phyloP scores from a whole-genome alignment of 1,284 basidiomycete genomes.

The Sutorius eximius region DNA sequence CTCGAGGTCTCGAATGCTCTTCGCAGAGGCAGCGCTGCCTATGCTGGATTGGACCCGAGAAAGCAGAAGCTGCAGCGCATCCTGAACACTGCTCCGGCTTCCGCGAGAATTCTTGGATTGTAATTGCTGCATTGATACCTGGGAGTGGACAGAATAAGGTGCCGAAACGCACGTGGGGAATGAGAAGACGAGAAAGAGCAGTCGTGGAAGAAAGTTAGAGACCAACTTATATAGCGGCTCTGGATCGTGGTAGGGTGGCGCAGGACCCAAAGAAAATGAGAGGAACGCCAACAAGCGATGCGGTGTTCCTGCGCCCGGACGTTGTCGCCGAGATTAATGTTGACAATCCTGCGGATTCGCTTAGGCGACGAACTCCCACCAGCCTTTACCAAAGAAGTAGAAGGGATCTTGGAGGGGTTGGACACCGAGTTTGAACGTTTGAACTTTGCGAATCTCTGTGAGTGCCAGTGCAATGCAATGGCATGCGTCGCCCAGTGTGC shows the following conservation, averaged over 20 bases:
- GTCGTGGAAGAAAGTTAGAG: background rate
- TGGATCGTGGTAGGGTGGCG: too few species aligned
- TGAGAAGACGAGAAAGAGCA: too few species aligned
- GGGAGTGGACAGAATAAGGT: background rate
- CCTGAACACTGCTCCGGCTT: background rate
- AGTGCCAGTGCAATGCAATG: conserved; percentile 5
- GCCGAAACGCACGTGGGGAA: too few species aligned
- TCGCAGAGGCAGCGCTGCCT: background rate
- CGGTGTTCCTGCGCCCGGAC: too few species aligned
- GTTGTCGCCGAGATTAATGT: too few species aligned
- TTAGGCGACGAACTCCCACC: too few species aligned
- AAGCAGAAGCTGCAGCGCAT: conserved; percentile 16
- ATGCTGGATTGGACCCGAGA: conserved; percentile 12
- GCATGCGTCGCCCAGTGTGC: background rate
- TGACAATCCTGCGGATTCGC: too few species aligned
- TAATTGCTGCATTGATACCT: conserved; percentile 5
- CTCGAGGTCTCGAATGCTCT: conserved; percentile 19
- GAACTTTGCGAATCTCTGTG: background rate
- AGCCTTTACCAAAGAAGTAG: too few species aligned
- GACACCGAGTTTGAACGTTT: background rate
- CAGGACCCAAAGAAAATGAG: too few species aligned
- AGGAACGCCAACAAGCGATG: too few species aligned
- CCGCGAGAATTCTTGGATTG: background rate
- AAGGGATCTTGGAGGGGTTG: conserved; percentile 2
- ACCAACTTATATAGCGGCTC: too few species aligned